A percentile compares a stretch with the other conserved stretches of the same genome.
These are phyloP conservation scores for Vaccinium macrocarpon DNA, from an alignment of 148 eudicot species.

Conservation along the genomic window DNA sequence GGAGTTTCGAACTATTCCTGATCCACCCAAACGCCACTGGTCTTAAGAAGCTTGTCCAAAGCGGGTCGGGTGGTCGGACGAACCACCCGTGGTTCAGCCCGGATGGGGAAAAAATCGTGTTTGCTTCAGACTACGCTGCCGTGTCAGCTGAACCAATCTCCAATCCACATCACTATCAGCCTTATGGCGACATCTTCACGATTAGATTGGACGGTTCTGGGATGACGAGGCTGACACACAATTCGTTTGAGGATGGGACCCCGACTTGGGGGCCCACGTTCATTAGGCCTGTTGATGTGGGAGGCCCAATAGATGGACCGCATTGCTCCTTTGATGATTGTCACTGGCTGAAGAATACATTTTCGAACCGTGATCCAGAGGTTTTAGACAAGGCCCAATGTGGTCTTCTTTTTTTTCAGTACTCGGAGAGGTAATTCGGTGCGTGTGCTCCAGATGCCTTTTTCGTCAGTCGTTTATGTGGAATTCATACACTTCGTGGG, in stretches of 20 bases:
- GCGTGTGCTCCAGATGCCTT: too few relatives aligned
- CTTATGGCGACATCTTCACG: slow-evolving; percentile 74
- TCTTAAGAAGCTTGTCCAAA: slow-evolving; percentile 60
- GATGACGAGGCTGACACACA: slow-evolving; percentile 70
- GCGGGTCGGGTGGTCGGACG: slow-evolving; percentile 61
- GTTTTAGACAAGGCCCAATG: slow-evolving; percentile 23
- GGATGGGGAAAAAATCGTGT: slow-evolving; percentile 60
- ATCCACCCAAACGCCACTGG: slow-evolving; percentile 83
- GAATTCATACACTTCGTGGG: too few relatives aligned
- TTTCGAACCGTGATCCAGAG: neutral
- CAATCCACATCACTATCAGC: slow-evolving; percentile 79
- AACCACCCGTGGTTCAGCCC: slow-evolving; percentile 96
- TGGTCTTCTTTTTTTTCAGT: neutral
- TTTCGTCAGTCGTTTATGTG: too few relatives aligned
- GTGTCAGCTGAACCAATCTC: slow-evolving; percentile 95
- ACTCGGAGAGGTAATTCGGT: too few relatives aligned
- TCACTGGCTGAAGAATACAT: slow-evolving; percentile 51
- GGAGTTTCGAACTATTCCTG: slow-evolving; percentile 63
- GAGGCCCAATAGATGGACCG: slow-evolving; percentile 33
- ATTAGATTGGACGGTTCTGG: slow-evolving; percentile 60
- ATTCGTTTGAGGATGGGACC: slow-evolving; percentile 85
- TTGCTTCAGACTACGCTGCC: slow-evolving; percentile 73
- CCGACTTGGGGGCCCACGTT: slow-evolving; percentile 75
- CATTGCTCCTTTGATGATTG: slow-evolving; percentile 67
- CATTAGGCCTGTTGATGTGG: slow-evolving; percentile 38